phyloP scores from a whole-genome alignment of 805 yeast species.

The Henningerozyma blattae region DNA sequence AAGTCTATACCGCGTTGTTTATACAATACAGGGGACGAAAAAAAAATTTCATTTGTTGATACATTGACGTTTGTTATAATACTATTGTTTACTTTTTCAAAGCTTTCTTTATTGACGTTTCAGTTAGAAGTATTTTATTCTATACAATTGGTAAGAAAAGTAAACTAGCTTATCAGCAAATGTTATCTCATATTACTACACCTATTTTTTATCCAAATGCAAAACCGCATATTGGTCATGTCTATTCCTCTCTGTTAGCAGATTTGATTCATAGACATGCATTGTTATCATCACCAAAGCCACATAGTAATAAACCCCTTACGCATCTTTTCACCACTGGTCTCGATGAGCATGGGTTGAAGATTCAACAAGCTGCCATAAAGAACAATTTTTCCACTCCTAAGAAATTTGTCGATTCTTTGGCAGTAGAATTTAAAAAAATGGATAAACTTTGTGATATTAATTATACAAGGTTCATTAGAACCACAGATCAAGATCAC shows the following conservation, averaged over 20 bases:
- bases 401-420: constrained; percentile 56
- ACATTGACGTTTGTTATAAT: no score
- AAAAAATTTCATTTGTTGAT: no score
- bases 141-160: no score
- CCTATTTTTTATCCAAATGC: constrained; percentile 98
- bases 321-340: constrained; percentile 81
- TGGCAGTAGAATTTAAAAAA: constrained; percentile 49
- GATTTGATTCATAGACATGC: constrained; percentile 76
- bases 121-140: no score
- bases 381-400: constrained; percentile 38
- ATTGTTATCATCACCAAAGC: constrained; percentile 29
- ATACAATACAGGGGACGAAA: no score
- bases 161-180: constrained; percentile 1
- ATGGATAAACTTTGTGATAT: constrained; percentile 52
- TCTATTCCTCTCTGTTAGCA: constrained; percentile 74
- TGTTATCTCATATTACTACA: constrained; percentile 56
- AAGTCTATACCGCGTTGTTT: no score
- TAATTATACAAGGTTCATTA: constrained; percentile 60
- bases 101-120: no score
- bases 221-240: constrained; percentile 85
- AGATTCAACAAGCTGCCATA: constrained; percentile 79
- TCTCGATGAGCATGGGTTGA: constrained; percentile 93
- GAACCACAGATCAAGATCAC: constrained; percentile 88
- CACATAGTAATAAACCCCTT: constrained; percentile 29
- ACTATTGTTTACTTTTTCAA: no score